Conservation (phyloP, 1,139 yeast genomes). For the Hyphopichia fennica region DNA sequence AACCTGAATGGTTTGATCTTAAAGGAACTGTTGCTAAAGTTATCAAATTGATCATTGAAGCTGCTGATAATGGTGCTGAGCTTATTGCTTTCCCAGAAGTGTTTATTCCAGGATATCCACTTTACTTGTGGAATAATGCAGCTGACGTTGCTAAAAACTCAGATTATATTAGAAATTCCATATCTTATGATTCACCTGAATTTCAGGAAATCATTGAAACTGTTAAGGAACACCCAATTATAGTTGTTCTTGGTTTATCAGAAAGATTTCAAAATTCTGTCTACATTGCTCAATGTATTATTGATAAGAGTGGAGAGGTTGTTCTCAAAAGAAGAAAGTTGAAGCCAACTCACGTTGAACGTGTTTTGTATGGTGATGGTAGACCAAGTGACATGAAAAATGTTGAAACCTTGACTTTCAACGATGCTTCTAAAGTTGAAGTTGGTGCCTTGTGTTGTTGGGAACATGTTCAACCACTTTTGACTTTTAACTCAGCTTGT, state of each 20-base stretch:
- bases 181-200: slow-evolving; percentile 7
- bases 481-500: slow-evolving; percentile 7
- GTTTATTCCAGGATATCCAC: slow-evolving; percentile 16
- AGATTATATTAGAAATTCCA: slow-evolving; percentile 8
- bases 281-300: slow-evolving; percentile 4
- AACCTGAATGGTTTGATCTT: slow-evolving; percentile 13
- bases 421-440: slow-evolving; percentile 1
- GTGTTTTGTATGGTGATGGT: slow-evolving; percentile 5
- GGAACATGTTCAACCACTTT: slow-evolving; percentile 5
- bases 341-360: slow-evolving; percentile 6
- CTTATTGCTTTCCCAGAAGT: slow-evolving; percentile 16
- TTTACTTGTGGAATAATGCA: slow-evolving; percentile 8
- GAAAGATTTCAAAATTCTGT: slow-evolving; percentile 3
- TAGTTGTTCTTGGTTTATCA: slow-evolving; percentile 4
- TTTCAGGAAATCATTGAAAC: slow-evolving; percentile 10
- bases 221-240: slow-evolving; percentile 4
- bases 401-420: slow-evolving; percentile 2
- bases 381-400: slow-evolving; percentile 1
- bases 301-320: slow-evolving; percentile 5
- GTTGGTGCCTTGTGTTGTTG: slow-evolving; percentile 5
- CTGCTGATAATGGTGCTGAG: slow-evolving; percentile 12
- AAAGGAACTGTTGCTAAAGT: slow-evolving; percentile 12
- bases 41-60: slow-evolving; percentile 12
- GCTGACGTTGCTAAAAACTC: slow-evolving; percentile 5
- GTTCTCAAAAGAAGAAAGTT: slow-evolving; percentile 6